Conservation (phyloP, 129 eudicot species). For the Rutidosis leptorrhynchoides region DNA sequence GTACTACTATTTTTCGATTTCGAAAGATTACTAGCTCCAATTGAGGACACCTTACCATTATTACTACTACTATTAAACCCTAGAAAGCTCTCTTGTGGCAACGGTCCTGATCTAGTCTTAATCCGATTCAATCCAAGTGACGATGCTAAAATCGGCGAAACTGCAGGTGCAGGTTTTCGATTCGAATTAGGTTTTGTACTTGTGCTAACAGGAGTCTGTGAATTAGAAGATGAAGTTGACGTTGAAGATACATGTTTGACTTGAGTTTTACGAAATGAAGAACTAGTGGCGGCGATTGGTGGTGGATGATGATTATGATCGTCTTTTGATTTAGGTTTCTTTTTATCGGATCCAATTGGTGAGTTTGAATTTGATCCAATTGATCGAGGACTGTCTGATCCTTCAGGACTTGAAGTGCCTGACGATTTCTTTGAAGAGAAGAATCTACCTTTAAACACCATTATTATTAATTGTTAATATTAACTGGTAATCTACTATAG, state of each 20-base stretch:
- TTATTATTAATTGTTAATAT: no score
- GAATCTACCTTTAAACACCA: slow-evolving; percentile 97
- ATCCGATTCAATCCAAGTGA: slow-evolving; percentile 89
- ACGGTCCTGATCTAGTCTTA: slow-evolving; percentile 97
- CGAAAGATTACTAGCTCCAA: slow-evolving; percentile 73
- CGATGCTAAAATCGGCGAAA: slow-evolving; percentile 80
- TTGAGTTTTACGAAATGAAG: slow-evolving; percentile 34
- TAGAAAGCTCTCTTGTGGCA: slow-evolving; percentile 89
- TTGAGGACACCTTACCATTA: slow-evolving; percentile 18
- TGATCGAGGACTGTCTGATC: slow-evolving; percentile 89
- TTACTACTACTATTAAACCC: slow-evolving; percentile 50
- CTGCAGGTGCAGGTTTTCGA: slow-evolving; percentile 44
- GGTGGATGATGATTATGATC: slow-evolving; percentile 28
- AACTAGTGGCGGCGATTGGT: slow-evolving; percentile 27
- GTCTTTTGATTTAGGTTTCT: slow-evolving; percentile 42
- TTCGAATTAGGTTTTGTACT: slow-evolving; percentile 9
- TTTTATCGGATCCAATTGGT: slow-evolving; percentile 2
- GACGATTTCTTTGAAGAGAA: slow-evolving; percentile 78
- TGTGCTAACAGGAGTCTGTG: not conserved
- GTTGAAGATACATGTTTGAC: slow-evolving; percentile 27
- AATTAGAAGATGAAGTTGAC: slow-evolving; percentile 4
- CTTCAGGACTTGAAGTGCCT: slow-evolving; percentile 79
- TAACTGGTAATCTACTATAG: no score
- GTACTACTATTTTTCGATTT: slow-evolving; percentile 30
- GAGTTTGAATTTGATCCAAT: slow-evolving; percentile 66